Percentiles rank a stretch among this genome's conserved stretches.
These are phyloP conservation scores for Amphibolis antarctica DNA, from an alignment of 106 monocot genomes.

Conservation along the genomic window DNA sequence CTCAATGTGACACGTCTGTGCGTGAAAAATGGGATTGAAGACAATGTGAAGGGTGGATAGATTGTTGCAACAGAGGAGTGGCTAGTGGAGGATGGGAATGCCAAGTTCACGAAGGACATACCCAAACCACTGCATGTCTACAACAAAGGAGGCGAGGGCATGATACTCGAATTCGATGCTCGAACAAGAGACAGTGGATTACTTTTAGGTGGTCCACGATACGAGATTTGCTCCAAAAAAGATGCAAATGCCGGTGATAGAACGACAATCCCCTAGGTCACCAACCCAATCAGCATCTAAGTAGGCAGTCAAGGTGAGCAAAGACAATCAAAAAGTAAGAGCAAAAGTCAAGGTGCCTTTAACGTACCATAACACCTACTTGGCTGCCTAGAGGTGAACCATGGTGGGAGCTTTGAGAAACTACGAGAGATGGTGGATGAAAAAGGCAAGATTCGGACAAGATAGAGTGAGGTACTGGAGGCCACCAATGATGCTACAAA, in stretches of 20 bases:
- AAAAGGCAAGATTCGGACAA: conserved; percentile 2
- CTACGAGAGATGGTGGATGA: no score
- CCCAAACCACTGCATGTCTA: not conserved
- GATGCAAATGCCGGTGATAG: not conserved
- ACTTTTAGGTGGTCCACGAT: not conserved
- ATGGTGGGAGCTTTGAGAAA: no score
- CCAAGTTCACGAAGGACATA: not conserved
- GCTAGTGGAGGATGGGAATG: not conserved
- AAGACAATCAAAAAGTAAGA: not conserved
- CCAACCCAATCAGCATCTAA: not conserved
- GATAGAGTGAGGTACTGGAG: no score
- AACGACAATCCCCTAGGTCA: not conserved
- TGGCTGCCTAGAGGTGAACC: no score
- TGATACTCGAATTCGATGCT: not conserved
- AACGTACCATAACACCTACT: not conserved
- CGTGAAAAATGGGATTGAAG: not conserved
- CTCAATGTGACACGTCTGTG: not conserved
- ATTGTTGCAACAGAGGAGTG: not conserved
- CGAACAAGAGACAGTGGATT: not conserved
- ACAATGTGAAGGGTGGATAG: not conserved
- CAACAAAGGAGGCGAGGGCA: not conserved
- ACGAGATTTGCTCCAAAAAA: not conserved
- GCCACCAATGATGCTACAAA: no score
- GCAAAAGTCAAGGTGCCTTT: not conserved
- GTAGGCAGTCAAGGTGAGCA: not conserved